phyloP scores from a whole-genome alignment of 495 filamentous ascomycete genomes.

The Choiromyces venosus region DNA sequence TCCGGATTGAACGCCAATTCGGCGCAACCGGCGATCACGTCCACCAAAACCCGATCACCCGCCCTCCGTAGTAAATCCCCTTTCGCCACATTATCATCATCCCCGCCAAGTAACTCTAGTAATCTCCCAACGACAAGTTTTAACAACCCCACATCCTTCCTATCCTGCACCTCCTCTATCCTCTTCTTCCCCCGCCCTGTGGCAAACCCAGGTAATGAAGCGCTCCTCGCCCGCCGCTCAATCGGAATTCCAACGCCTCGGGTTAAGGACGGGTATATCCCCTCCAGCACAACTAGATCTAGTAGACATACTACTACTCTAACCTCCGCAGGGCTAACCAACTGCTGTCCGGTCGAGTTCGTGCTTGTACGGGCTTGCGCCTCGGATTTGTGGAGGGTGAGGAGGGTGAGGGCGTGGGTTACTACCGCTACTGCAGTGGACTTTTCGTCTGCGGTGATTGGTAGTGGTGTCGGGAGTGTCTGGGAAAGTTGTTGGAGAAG shows the following conservation, averaged over 20 bases:
- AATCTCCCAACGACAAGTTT: constrained; percentile 18
- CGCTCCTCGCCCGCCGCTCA: constrained; percentile 51
- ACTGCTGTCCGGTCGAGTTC: constrained; percentile 5
- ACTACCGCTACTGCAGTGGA: constrained; percentile 17
- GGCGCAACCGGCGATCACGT: constrained; percentile 42
- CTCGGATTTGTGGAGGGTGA: constrained; percentile 8
- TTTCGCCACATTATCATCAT: constrained; percentile 22
- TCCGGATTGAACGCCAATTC: constrained; percentile 41
- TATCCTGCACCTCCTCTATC: constrained; percentile 16
- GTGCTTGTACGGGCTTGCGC: neutral
- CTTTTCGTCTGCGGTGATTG: constrained; percentile 8
- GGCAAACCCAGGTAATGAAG: constrained; percentile 14
- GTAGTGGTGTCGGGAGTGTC: constrained; percentile 4
- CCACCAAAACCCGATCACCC: constrained; percentile 36
- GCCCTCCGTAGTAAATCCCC: neutral
- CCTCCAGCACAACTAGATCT: constrained; percentile 54
- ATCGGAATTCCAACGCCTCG: constrained; percentile 53
- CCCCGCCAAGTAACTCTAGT: neutral
- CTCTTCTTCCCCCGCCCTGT: constrained; percentile 5
- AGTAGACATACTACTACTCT: constrained; percentile 51
- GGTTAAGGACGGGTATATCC: constrained; percentile 54
- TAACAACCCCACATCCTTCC: constrained; percentile 22
- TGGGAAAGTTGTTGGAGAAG: constrained; percentile 35
- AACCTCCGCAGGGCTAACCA: constrained; percentile 39
- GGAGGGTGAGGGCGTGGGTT: constrained; percentile 19